These are phyloP conservation scores for Rhodotorula sp. DNA, from an alignment of 1,284 basidiomycete genomes.

Conservation along the genomic window DNA sequence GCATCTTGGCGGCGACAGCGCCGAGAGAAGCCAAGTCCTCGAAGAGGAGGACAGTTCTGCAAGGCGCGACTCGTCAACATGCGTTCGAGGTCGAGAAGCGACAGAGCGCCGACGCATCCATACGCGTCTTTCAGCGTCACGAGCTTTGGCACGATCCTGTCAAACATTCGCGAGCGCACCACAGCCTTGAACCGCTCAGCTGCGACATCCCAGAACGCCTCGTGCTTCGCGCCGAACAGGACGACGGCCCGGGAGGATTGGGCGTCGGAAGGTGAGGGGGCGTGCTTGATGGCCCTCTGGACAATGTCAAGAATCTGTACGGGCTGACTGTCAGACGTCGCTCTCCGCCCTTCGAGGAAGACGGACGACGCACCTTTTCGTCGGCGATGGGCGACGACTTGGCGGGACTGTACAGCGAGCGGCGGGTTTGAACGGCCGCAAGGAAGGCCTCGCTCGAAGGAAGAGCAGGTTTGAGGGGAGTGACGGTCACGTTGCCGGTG, in stretches of 20 bases:
- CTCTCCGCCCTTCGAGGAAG: neutral
- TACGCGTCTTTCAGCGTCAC: constrained; percentile 52
- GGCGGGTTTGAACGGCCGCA: too few species aligned
- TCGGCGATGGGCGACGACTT: too few species aligned
- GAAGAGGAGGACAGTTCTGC: constrained; percentile 53
- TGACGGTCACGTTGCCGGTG: too few species aligned
- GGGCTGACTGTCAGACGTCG: neutral
- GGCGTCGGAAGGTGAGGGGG: constrained; percentile 51
- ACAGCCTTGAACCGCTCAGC: constrained; percentile 44
- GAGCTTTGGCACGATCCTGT: constrained; percentile 31
- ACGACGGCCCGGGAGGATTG: constrained; percentile 53
- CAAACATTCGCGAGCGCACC: constrained; percentile 36
- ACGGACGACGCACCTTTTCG: too few species aligned
- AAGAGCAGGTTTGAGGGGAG: too few species aligned
- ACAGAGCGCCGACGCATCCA: constrained; percentile 42
- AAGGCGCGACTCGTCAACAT: neutral
- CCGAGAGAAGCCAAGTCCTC: constrained; percentile 47
- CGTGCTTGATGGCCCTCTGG: too few species aligned
- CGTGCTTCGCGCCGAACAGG: constrained; percentile 22
- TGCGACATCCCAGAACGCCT: constrained; percentile 15
- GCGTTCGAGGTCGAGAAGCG: neutral
- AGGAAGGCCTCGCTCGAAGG: too few species aligned
- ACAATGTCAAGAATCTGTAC: too few species aligned
- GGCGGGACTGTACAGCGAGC: too few species aligned
- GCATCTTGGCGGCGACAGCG: constrained; percentile 49